Evolutionary conservation across 495 filamentous ascomycete species (phyloP).

Genomic region (Penicillium salamii): DNA sequence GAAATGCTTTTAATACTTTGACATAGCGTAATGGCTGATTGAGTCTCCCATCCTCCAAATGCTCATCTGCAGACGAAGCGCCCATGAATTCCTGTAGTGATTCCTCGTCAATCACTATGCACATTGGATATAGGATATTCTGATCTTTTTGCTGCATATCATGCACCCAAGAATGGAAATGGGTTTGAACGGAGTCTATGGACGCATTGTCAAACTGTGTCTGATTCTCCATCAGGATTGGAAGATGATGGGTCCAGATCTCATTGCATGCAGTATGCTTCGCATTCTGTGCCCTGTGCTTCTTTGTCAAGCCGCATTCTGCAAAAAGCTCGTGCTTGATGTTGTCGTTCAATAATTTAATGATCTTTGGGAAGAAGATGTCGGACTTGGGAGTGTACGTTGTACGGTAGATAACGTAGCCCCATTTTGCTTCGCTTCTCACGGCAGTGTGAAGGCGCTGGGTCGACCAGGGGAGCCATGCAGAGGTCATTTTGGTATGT

Average conservation of each 20-base stretch:
- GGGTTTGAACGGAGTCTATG: background rate
- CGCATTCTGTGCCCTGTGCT: background rate
- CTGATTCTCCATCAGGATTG: background rate
- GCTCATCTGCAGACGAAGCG: background rate
- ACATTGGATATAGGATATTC: background rate
- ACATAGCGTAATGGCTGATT: background rate
- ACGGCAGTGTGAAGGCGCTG: background rate
- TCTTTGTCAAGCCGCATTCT: background rate
- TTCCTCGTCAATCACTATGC: conserved; percentile 3
- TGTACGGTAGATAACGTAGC: conserved; percentile 8
- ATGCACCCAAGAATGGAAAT: background rate
- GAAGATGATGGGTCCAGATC: background rate
- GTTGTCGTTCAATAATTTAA: conserved; percentile 4
- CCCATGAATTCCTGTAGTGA: background rate
- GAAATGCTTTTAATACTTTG: background rate
- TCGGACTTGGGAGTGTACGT: conserved; percentile 5
- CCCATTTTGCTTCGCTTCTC: conserved; percentile 3
- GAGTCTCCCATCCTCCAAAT: background rate
- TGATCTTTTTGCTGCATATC: background rate
- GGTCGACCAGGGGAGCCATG: background rate
- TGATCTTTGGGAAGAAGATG: background rate
- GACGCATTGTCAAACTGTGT: background rate
- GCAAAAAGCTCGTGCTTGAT: conserved; percentile 1
- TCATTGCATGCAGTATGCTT: background rate
- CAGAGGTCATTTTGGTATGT: background rate